Conservation (phyloP, 257 asterid species). For the Plantago ovata region DNA sequence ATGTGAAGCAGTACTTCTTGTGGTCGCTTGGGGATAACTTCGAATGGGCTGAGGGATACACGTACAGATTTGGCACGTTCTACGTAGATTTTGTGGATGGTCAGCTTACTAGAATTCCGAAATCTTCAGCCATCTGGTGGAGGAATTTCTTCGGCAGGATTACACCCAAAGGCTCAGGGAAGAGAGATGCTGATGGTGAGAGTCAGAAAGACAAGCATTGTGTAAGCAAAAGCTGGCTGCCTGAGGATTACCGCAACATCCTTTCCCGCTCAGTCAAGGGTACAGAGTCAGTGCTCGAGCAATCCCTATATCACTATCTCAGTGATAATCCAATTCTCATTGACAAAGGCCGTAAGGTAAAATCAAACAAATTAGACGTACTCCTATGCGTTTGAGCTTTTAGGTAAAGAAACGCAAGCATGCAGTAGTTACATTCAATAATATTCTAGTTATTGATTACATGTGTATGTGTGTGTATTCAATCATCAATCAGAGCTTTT, state of each 20-base stretch:
- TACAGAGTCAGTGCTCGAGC: background rate
- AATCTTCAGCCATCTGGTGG: too few relatives aligned
- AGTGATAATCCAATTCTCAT: background rate
- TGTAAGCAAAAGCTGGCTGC: too few relatives aligned
- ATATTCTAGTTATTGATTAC: background rate
- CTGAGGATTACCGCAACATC: background rate
- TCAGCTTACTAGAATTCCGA: too few relatives aligned
- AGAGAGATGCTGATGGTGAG: too few relatives aligned
- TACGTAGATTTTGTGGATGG: too few relatives aligned
- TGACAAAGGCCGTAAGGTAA: conserved; percentile 1
- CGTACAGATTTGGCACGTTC: too few relatives aligned
- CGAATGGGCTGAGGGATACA: too few relatives aligned
- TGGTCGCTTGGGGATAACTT: too few relatives aligned
- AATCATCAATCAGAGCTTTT: conserved; percentile 2
- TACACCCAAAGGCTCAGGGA: too few relatives aligned
- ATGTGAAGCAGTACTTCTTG: too few relatives aligned
- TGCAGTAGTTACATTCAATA: background rate
- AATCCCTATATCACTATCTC: background rate
- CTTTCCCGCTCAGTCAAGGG: background rate
- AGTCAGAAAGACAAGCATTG: too few relatives aligned
- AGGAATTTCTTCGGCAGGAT: too few relatives aligned
- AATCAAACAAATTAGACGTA: background rate
- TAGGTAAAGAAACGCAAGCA: background rate
- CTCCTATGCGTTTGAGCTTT: background rate
- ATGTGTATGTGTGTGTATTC: background rate